Base-by-base conservation (phyloP, 441 rosid genomes). In the Mallotus repandus region DNA sequence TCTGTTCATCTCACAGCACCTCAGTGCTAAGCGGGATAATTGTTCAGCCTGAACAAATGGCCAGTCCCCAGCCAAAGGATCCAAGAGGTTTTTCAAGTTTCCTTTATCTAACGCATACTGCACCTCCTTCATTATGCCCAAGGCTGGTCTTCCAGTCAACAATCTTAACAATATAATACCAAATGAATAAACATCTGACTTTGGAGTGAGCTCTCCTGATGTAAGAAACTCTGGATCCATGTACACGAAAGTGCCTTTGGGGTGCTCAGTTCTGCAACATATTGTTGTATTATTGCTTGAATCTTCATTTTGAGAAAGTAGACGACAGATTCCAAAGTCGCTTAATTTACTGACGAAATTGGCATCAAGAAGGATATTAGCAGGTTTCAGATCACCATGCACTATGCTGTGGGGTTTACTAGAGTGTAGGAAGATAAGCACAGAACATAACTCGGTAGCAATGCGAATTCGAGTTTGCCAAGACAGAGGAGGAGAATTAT, bases 31-130 rank as follows among this genome's bases (percentile, higher is more conserved):
- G 77, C 82, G 83, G 76, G 97, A 85, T 78, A 96, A 81, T 84
- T 90, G 98, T 86, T 91, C 93, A n/a, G 99, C 98, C 81, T 84
- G 95, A 76, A 91, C 90, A 86, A 88, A 91, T 5, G 99, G 98
- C 99, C 98, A 96, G 75, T 93, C 98, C 61, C 99, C 99, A 9
- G 98, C 97, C 81, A 88, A 81, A 71, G 96, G 99, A 82, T 96
- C 99, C 85, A 96, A 78, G 15, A 90, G 81, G 68, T 58, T 64
- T 79, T 83, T 83, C 80, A 96, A 77, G 46, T 81, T 82, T 75
- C 91, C 90, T 58, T 74, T 81, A 55, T 89, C 90, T 14, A 93
- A 48, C 13, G 96, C 97, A 72, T 79, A 75, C 73, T 86, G 89
- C 80, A 93, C 94, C 80, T 91, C 99, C 78, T 86, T 88, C 58